Evolutionary conservation across 2,329 filamentous ascomycete genomes (phyloP).

Genomic region (Cladosporium sp.): DNA sequence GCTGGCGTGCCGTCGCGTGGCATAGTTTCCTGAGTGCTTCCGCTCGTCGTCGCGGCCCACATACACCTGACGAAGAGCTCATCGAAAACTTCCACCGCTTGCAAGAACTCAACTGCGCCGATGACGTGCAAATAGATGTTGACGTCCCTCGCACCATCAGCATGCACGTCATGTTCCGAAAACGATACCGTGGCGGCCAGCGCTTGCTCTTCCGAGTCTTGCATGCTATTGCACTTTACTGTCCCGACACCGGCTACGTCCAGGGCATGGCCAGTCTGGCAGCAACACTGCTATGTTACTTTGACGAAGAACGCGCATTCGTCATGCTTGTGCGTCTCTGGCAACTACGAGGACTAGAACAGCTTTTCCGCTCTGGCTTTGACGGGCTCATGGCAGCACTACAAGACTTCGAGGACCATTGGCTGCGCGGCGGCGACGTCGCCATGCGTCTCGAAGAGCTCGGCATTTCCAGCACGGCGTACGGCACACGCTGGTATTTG

Average conservation of each 20-base stretch:
- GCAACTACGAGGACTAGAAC: slow-evolving; percentile 79
- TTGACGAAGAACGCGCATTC: slow-evolving; percentile 90
- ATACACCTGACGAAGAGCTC: slow-evolving; percentile 64
- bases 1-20: slow-evolving; percentile 92
- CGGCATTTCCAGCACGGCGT: slow-evolving; percentile 80
- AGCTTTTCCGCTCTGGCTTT: slow-evolving; percentile 80
- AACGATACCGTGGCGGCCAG: slow-evolving; percentile 86
- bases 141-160: slow-evolving; percentile 94
- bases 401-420: slow-evolving; percentile 76
- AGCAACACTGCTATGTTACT: slow-evolving; percentile 91
- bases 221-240: slow-evolving; percentile 86
- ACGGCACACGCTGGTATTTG: slow-evolving; percentile 94
- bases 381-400: slow-evolving; percentile 81
- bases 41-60: slow-evolving; percentile 60
- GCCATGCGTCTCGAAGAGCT: slow-evolving; percentile 72
- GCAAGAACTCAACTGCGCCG: slow-evolving; percentile 69
- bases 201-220: slow-evolving; percentile 87
- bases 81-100: slow-evolving; percentile 67
- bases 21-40: slow-evolving; percentile 83
- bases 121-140: slow-evolving; percentile 95
- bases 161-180: slow-evolving; percentile 94
- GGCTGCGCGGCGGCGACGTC: slow-evolving; percentile 77
- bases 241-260: slow-evolving; percentile 87
- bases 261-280: slow-evolving; percentile 96
- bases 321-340: slow-evolving; percentile 96